These are phyloP conservation scores for Brassica hybrid DNA, from an alignment of 441 rosid genomes.

Conservation along the genomic window DNA sequence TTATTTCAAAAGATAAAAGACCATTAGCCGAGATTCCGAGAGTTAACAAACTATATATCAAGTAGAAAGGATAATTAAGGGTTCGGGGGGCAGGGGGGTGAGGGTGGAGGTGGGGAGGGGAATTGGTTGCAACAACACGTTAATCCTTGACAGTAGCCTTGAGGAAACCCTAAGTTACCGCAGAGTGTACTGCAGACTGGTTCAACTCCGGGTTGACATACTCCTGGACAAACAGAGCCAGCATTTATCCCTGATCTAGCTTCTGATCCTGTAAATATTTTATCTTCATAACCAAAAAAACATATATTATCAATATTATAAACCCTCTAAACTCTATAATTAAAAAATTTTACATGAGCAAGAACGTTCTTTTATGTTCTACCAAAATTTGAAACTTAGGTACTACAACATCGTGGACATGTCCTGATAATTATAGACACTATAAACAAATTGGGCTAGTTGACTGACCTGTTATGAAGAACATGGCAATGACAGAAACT, in stretches of 20 bases:
- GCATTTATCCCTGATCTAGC: background rate
- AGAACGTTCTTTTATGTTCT: background rate
- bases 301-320: background rate
- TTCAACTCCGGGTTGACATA: conserved; percentile 10
- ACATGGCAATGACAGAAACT: background rate
- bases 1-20: background rate
- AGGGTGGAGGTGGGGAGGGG: background rate
- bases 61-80: background rate
- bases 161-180: background rate
- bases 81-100: background rate
- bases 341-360: background rate
- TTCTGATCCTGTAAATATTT: background rate
- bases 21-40: background rate
- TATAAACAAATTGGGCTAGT: background rate
- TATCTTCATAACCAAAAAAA: background rate
- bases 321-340: background rate
- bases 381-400: background rate
- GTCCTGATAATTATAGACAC: background rate
- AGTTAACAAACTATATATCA: background rate
- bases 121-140: background rate
- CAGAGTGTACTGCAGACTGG: conserved; percentile 10
- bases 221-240: background rate
- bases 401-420: background rate
- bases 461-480: background rate
- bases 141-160: conserved; percentile 1